Evolutionary conservation across 495 filamentous ascomycete genomes (phyloP).

Genomic region (Aspergillus homomorphus): DNA sequence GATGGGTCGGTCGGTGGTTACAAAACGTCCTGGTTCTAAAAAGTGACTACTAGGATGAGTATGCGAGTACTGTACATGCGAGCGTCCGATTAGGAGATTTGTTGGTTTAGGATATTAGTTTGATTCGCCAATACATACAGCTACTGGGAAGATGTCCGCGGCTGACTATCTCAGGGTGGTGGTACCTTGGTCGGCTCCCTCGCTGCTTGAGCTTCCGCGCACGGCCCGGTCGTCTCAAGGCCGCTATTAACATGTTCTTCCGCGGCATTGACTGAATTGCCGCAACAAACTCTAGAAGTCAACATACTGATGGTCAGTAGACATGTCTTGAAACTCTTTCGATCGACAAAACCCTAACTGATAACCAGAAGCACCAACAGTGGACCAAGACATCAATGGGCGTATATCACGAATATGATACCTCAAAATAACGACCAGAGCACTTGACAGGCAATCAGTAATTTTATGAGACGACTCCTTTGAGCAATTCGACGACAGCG

Average conservation of each 20-base stretch:
- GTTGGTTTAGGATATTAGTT: conserved; percentile 1
- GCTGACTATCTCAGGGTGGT: neutral
- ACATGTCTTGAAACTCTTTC: conserved; percentile 2
- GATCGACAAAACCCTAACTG: neutral
- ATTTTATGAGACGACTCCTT: neutral
- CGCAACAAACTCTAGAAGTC: neutral
- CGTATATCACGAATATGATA: neutral
- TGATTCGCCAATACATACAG: neutral
- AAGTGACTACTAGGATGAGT: neutral
- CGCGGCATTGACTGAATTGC: neutral
- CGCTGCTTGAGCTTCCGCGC: neutral
- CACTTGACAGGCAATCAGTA: neutral
- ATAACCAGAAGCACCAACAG: conserved; percentile 1
- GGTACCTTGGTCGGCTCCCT: neutral
- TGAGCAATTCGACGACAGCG: neutral
- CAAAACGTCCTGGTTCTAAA: neutral
- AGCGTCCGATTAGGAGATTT: neutral
- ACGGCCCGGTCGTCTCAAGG: neutral
- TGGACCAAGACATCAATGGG: neutral
- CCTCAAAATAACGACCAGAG: neutral
- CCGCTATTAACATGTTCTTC: neutral
- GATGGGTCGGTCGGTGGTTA: neutral
- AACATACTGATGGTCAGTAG: neutral
- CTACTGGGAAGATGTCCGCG: neutral
- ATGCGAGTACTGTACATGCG: neutral